phyloP scores from a whole-genome alignment of 1,139 yeast species.

The Pichia kudriavzevii region DNA sequence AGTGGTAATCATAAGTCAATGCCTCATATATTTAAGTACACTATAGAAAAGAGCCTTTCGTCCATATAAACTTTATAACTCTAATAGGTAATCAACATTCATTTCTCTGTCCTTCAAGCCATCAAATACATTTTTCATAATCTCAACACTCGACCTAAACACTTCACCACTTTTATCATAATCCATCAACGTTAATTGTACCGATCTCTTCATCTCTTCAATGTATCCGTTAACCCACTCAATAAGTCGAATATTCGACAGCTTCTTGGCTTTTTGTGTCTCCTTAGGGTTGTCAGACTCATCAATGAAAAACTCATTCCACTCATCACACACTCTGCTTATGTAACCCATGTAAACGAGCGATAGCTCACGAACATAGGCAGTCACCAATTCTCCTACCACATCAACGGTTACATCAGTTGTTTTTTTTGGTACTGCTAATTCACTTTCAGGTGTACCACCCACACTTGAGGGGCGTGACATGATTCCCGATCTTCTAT shows the following conservation, averaged over 20 bases:
- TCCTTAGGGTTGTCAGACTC: not conserved
- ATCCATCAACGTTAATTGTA: slow-evolving; percentile 10
- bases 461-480: slow-evolving; percentile 10
- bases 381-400: slow-evolving; percentile 12
- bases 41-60: too few relatives aligned
- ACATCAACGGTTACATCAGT: slow-evolving; percentile 3
- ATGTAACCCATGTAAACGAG: slow-evolving; percentile 15
- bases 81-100: slow-evolving; percentile 13
- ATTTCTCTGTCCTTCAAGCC: slow-evolving; percentile 9
- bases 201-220: slow-evolving; percentile 6
- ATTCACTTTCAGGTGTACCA: slow-evolving; percentile 2
- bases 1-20: slow-evolving; percentile 8
- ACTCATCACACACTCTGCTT: slow-evolving; percentile 14
- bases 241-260: slow-evolving; percentile 8
- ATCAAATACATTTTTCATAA: slow-evolving; percentile 8
- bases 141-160: slow-evolving; percentile 3
- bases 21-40: not conserved
- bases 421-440: not conserved
- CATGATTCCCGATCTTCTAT: slow-evolving; percentile 7
- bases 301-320: slow-evolving; percentile 10
- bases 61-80: slow-evolving; percentile 4
- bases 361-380: slow-evolving; percentile 16
- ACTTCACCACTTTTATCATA: slow-evolving; percentile 12
- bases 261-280: not conserved
- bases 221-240: slow-evolving; percentile 14